Conservation (phyloP, 768 basidiomycete genomes). For the Trametes coccinea region DNA sequence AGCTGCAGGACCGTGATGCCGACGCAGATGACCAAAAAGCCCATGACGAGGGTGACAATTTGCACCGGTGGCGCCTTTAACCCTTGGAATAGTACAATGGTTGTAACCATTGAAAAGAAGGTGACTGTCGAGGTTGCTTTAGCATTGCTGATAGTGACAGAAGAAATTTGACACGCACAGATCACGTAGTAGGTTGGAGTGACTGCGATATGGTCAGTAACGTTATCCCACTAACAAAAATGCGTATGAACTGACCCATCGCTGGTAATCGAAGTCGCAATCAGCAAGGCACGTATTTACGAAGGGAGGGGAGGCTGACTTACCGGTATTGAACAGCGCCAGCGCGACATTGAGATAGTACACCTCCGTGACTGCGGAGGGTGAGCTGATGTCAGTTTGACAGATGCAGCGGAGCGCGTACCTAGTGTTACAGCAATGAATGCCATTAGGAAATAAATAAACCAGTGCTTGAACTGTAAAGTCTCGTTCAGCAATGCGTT, state of each 20-base stretch:
- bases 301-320: slow-evolving; percentile 25
- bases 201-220: slow-evolving; percentile 45
- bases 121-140: slow-evolving; percentile 53
- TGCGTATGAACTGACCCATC: slow-evolving; percentile 54
- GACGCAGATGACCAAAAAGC: slow-evolving; percentile 86
- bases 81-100: slow-evolving; percentile 87
- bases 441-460: slow-evolving; percentile 82
- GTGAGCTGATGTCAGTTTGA: slow-evolving; percentile 11
- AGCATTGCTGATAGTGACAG: neutral
- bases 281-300: neutral
- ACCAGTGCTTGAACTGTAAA: slow-evolving; percentile 84
- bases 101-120: slow-evolving; percentile 82
- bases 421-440: slow-evolving; percentile 85
- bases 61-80: slow-evolving; percentile 72
- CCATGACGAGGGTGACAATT: slow-evolving; percentile 90
- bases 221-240: neutral
- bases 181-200: slow-evolving; percentile 88
- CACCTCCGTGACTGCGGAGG: slow-evolving; percentile 73
- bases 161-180: slow-evolving; percentile 46
- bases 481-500: neutral
- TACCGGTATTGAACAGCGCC: slow-evolving; percentile 90
- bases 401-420: slow-evolving; percentile 36
- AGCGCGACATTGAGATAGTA: slow-evolving; percentile 96
- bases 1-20: slow-evolving; percentile 96
- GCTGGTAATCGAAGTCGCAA: slow-evolving; percentile 35